A percentile compares a stretch with the other conserved stretches of the same genome.
These are phyloP conservation scores for Lophiotrema nucula DNA, from an alignment of 495 filamentous ascomycete genomes.

Conservation along the genomic window DNA sequence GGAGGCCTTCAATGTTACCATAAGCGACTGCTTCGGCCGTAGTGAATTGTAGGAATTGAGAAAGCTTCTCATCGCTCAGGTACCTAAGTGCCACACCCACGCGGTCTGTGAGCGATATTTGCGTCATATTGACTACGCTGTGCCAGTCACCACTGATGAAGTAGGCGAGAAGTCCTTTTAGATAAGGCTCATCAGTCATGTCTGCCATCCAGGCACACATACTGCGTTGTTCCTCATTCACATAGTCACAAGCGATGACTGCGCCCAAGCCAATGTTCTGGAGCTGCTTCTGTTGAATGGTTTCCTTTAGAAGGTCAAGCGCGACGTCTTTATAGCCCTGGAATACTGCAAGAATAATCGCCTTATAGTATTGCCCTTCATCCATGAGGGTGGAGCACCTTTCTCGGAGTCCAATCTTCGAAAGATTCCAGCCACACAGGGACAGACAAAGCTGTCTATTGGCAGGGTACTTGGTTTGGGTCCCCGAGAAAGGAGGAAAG, in stretches of 20 bases:
- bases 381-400: conserved; percentile 53
- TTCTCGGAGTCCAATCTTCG: conserved; percentile 60
- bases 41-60: conserved; percentile 64
- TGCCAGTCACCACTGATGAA: conserved; percentile 87
- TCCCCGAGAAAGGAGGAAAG: conserved; percentile 50
- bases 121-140: conserved; percentile 73
- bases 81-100: conserved; percentile 82
- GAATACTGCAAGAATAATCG: conserved; percentile 44
- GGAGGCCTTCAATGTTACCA: conserved; percentile 84
- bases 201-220: conserved; percentile 60
- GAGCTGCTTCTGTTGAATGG: conserved; percentile 37
- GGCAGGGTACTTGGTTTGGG: conserved; percentile 63
- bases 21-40: conserved; percentile 62
- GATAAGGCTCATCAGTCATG: conserved; percentile 75
- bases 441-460: conserved; percentile 77
- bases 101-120: conserved; percentile 80
- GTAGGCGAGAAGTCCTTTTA: conserved; percentile 87
- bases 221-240: conserved; percentile 44
- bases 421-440: conserved; percentile 71
- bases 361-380: conserved; percentile 75
- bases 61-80: conserved; percentile 75
- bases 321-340: conserved; percentile 44
- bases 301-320: conserved; percentile 39
- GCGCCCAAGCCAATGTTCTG: conserved; percentile 49
- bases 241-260: conserved; percentile 54